Percentiles rank a stretch among this genome's conserved stretches.
Evolutionary conservation across 306 rosid species (phyloP).

Genomic region (Abrus precatorius): DNA sequence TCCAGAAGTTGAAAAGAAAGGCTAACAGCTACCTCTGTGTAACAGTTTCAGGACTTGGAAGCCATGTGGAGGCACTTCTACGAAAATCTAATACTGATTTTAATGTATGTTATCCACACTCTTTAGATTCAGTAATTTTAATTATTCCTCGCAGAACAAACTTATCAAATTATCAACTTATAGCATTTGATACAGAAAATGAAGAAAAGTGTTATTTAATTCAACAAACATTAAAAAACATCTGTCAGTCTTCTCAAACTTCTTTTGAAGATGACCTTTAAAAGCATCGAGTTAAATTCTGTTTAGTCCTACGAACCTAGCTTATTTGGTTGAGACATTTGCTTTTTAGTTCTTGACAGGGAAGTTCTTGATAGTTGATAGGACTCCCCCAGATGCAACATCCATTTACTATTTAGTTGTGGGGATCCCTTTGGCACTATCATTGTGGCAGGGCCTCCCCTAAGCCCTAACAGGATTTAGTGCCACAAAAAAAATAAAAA

Average conservation of each 20-base stretch:
- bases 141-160: slow-evolving; percentile 26
- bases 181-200: slow-evolving; percentile 20
- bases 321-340: neutral
- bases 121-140: slow-evolving; percentile 15
- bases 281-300: slow-evolving; percentile 1
- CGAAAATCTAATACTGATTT: slow-evolving; percentile 86
- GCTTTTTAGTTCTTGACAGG: neutral
- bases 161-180: neutral
- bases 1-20: slow-evolving; percentile 45
- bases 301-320: neutral
- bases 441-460: neutral
- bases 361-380: neutral
- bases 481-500: neutral
- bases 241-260: slow-evolving; percentile 14
- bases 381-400: neutral
- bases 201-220: slow-evolving; percentile 20
- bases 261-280: slow-evolving; percentile 6
- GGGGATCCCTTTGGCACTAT: too few relatives aligned
- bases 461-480: neutral
- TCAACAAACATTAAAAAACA: neutral
- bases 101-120: slow-evolving; percentile 64
- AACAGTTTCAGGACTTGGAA: slow-evolving; percentile 83
- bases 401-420: neutral
- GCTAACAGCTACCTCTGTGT: slow-evolving; percentile 49
- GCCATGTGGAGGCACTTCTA: slow-evolving; percentile 74